Conservation (phyloP, 1,284 basidiomycete species). For the Pseudozyma hubeiensis region DNA sequence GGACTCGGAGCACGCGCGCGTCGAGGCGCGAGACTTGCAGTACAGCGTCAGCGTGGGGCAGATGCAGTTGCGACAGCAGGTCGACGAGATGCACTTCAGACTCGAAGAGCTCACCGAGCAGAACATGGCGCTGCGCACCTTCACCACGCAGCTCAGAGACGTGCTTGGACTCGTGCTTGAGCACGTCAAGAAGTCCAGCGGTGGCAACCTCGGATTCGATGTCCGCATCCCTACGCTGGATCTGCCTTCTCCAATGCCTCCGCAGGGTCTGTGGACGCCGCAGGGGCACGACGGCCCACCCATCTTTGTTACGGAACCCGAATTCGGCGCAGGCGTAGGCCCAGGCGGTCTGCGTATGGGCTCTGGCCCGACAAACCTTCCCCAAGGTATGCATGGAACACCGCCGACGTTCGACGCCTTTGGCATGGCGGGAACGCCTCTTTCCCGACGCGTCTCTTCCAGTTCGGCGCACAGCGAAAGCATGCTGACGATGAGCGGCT, state of each 20-base stretch:
- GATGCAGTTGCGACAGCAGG: slow-evolving; percentile 59
- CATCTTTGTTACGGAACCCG: slow-evolving; percentile 60
- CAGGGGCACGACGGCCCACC: slow-evolving; percentile 57
- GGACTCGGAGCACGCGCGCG: slow-evolving; percentile 59
- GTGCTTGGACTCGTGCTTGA: slow-evolving; percentile 51
- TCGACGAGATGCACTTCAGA: slow-evolving; percentile 60
- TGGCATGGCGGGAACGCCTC: slow-evolving; percentile 30
- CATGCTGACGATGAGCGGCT: slow-evolving; percentile 43
- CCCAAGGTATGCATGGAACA: slow-evolving; percentile 19
- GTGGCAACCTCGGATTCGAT: slow-evolving; percentile 55
- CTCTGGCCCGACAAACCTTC: slow-evolving; percentile 15
- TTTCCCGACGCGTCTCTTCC: slow-evolving; percentile 44
- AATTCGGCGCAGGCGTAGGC: slow-evolving; percentile 36
- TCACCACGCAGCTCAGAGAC: slow-evolving; percentile 48
- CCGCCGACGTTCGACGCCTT: slow-evolving; percentile 17
- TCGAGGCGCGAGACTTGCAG: slow-evolving; percentile 58
- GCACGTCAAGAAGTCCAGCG: slow-evolving; percentile 54
- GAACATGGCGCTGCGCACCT: slow-evolving; percentile 52
- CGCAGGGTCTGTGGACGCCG: slow-evolving; percentile 46
- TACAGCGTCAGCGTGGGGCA: slow-evolving; percentile 60
- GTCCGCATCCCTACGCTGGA: slow-evolving; percentile 48
- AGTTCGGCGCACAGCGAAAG: slow-evolving; percentile 48
- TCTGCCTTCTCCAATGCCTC: slow-evolving; percentile 50
- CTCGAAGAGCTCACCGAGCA: slow-evolving; percentile 57
- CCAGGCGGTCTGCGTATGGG: slow-evolving; percentile 30